Evolutionary conservation across 169 alveolate genomes (phyloP).

Genomic region (Babesia caballi): DNA sequence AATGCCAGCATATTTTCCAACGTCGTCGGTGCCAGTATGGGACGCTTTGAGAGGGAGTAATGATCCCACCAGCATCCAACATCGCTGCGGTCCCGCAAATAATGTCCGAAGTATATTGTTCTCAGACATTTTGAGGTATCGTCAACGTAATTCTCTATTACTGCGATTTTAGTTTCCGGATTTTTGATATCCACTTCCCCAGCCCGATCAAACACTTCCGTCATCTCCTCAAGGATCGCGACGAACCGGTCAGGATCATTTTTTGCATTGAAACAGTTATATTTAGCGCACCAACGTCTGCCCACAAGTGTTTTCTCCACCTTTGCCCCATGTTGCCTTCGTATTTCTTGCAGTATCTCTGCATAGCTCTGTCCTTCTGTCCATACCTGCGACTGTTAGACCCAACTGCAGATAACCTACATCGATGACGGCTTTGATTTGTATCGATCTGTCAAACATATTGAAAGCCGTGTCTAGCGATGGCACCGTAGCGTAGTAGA

Average conservation of each 20-base stretch:
- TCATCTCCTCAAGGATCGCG: constrained; percentile 24
- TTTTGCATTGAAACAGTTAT: constrained; percentile 29
- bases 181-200: constrained; percentile 50
- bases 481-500: constrained; percentile 42
- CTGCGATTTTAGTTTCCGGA: constrained; percentile 54
- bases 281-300: constrained; percentile 54
- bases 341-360: constrained; percentile 9
- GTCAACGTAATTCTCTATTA: constrained; percentile 22
- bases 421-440: constrained; percentile 12
- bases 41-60: constrained; percentile 87
- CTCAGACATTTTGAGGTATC: constrained; percentile 2
- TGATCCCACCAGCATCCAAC: constrained; percentile 79
- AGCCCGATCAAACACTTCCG: constrained; percentile 39
- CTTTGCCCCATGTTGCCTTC: background rate
- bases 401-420: background rate
- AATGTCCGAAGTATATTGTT: constrained; percentile 40
- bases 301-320: background rate
- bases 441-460: constrained; percentile 40
- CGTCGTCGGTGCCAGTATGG: constrained; percentile 97
- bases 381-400: constrained; percentile 44
- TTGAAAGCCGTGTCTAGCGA: constrained; percentile 14
- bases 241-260: background rate
- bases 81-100: constrained; percentile 27
- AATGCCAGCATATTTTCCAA: constrained; percentile 94
- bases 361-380: constrained; percentile 34